Base-by-base conservation (phyloP, 441 rosid species). In the Manihot esculenta region DNA sequence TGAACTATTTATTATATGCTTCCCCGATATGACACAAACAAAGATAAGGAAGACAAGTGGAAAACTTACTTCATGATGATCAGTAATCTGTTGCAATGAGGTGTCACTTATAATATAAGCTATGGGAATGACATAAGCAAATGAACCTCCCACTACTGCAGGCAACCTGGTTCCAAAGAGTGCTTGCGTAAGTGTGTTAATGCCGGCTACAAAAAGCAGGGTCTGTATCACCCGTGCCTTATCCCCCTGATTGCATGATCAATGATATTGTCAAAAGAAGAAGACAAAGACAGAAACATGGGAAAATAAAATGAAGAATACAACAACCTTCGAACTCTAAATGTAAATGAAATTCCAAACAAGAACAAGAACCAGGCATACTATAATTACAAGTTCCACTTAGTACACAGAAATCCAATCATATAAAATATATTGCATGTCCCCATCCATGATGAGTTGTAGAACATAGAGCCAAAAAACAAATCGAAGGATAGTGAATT, bases 171-270 rank as follows among this genome's bases (percentile, higher is more conserved):
- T 91, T 64, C 99, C 99, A 71, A 95, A 95, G 65, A 95, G 74
- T 15, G 99, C 88, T 72, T 95, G 99, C 23, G 91, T 85, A 72
- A 95, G 96, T 20, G 99, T 95, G 72, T 95, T 95, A 48, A 91
- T 78, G 41, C 99, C 99, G 84, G 93, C 85, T 57, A 95, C 91
- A 76, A 95, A 95, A 35, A 95, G 90, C 23, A 95, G 75, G 71
- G 98, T 91, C 83, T 95, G 99, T 68, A 88, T 89, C 77, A 93
- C 98, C 77, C 92, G 87, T 66, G 88, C 98, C 85, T 95, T 95
- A 70, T 95, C 99, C 74, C 86, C 97, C 99, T 94, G 77, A 63
- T 80, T 13, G 41, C 64, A 60, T 45, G 45, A 51, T 38, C 45
- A 69, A 42, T 26, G 23, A 56, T 5, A 15, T 60, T 62, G 56